Percentiles rank a stretch among this genome's conserved stretches.
These are phyloP conservation scores for Chenopodium quinoa DNA, from an alignment of 148 eudicot species.

Conservation along the genomic window DNA sequence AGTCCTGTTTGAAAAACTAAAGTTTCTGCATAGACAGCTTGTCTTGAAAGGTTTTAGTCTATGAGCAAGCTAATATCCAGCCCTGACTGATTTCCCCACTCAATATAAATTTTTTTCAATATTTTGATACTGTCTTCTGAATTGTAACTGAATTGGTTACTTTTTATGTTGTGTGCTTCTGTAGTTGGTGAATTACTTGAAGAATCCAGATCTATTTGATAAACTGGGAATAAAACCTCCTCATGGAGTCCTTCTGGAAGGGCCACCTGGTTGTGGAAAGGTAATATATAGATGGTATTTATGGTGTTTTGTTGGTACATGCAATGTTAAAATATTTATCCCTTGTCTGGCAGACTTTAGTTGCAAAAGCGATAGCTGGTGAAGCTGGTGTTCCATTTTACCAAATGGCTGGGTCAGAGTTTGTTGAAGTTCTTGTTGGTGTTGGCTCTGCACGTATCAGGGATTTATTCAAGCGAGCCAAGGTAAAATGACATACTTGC, in stretches of 20 bases:
- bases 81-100: not conserved
- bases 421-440: conserved; percentile 94
- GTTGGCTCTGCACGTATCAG: conserved; percentile 96
- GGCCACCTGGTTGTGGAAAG: conserved; percentile 99
- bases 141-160: not conserved
- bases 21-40: not conserved
- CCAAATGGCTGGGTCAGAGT: conserved; percentile 98
- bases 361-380: conserved; percentile 97
- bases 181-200: conserved; percentile 86
- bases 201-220: conserved; percentile 87
- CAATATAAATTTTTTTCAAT: too few relatives aligned
- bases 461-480: conserved; percentile 94
- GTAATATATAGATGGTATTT: conserved; percentile 31
- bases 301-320: not conserved
- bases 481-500: conserved; percentile 42
- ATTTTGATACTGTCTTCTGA: not conserved
- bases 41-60: not conserved
- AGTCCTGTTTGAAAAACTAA: not conserved
- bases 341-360: conserved; percentile 63
- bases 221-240: conserved; percentile 93
- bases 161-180: not conserved
- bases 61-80: not conserved
- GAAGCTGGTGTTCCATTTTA: conserved; percentile 99
- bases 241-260: conserved; percentile 90
- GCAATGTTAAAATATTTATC: conserved; percentile 6